A percentile compares a stretch with the other conserved stretches of the same genome.
Conservation (phyloP, 208 protist genomes). For the Acanthamoeba rhysodes region DNA sequence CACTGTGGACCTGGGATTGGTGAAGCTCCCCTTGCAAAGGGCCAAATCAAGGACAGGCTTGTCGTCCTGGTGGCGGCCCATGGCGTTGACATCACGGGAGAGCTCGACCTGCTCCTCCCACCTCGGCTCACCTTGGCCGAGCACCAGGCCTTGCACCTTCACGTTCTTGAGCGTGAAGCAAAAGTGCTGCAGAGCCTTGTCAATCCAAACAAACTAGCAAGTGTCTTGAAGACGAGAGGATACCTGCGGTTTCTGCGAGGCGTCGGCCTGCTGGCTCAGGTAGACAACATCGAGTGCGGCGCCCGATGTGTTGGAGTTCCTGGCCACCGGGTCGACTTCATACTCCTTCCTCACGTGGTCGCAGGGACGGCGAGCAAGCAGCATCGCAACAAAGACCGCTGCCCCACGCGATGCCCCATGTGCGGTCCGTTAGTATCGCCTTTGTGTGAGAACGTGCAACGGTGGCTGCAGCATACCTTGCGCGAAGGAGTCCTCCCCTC, state of each 20-base stretch:
- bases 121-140: neutral
- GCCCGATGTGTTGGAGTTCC: neutral
- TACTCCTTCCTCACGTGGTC: neutral
- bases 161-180: slow-evolving; percentile 30
- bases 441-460: neutral
- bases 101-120: neutral
- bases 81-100: neutral
- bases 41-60: neutral
- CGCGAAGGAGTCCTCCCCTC: slow-evolving; percentile 11
- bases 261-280: neutral
- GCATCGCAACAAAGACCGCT: slow-evolving; percentile 14
- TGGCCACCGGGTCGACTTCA: neutral
- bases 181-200: neutral
- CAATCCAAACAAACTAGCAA: neutral
- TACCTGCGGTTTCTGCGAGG: neutral
- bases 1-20: neutral
- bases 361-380: neutral
- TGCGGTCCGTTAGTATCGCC: too few relatives aligned
- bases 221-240: neutral
- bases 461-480: slow-evolving; percentile 3
- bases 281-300: slow-evolving; percentile 14
- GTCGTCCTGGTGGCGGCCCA: neutral
- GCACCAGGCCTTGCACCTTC: neutral
- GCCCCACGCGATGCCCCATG: neutral
- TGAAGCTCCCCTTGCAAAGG: neutral